Conservation (phyloP, 2,329 filamentous ascomycete genomes). For the Claviceps africana region DNA sequence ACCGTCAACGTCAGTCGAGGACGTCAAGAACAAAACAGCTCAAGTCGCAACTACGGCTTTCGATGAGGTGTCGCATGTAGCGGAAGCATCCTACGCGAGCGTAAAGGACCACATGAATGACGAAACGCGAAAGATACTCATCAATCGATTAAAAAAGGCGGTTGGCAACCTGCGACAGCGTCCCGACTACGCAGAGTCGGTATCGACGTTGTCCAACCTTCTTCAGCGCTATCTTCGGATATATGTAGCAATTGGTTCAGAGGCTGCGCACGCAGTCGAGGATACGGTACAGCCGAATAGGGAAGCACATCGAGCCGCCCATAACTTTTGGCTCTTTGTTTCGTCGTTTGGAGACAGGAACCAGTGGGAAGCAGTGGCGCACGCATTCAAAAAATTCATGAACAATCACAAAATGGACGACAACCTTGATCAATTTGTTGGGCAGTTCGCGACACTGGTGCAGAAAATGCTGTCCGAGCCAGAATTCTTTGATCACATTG, state of each 20-base stretch:
- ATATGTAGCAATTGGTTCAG: slow-evolving; percentile 60
- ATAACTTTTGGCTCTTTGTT: slow-evolving; percentile 69
- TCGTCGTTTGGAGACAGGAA: slow-evolving; percentile 62
- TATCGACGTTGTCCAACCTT: slow-evolving; percentile 61
- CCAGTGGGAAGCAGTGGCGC: slow-evolving; percentile 64
- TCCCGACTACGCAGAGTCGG: slow-evolving; percentile 73
- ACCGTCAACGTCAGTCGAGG: slow-evolving; percentile 39
- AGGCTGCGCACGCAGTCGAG: slow-evolving; percentile 51
- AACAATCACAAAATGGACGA: slow-evolving; percentile 63
- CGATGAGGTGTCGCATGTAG: slow-evolving; percentile 7
- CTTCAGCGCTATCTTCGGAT: slow-evolving; percentile 64
- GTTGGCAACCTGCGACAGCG: slow-evolving; percentile 61
- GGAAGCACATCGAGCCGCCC: slow-evolving; percentile 60
- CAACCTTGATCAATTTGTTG: slow-evolving; percentile 66
- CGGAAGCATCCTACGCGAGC: slow-evolving; percentile 49
- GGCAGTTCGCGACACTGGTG: slow-evolving; percentile 57
- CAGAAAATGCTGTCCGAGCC: slow-evolving; percentile 77
- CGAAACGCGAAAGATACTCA: slow-evolving; percentile 57
- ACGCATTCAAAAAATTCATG: slow-evolving; percentile 54
- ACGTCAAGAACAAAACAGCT: slow-evolving; percentile 44
- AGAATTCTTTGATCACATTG: slow-evolving; percentile 65
- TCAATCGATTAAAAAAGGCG: slow-evolving; percentile 62
- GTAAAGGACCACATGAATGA: slow-evolving; percentile 59
- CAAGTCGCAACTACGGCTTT: slow-evolving; percentile 32
- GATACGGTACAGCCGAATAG: slow-evolving; percentile 60